Evolutionary conservation across 2,329 filamentous ascomycete species (phyloP), one percentile per base, ranked within the genome.

Genomic region (Apiospora aurea): DNA sequence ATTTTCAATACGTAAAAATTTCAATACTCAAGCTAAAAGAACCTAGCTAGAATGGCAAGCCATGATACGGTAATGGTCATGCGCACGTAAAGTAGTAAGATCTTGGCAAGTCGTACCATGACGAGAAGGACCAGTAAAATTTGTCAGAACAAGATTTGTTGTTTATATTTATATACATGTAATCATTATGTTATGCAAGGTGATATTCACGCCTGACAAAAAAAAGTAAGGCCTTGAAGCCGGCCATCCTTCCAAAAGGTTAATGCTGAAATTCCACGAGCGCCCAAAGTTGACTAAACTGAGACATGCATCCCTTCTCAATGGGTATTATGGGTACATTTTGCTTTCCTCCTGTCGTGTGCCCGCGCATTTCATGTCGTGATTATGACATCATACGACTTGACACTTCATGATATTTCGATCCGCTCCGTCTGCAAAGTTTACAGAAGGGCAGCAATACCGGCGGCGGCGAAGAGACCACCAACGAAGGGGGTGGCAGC

Each of bases 381-480:
- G 24, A 47, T 47, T 46, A 68, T 44, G 66, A 68, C 66, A 68
- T 68, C 66, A 29, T 68, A 41, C 29, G 18, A 11, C 24, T 41
- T 41, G 66, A 18, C 16, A 44, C 6, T 7, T 18, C 18, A 66
- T 24, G 46, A 14, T 29, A 3, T 67, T 14, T 43, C 38, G 10
- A 16, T 46, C 21, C 38, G 26, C 24, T 46, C 43, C 11, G 38
- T 5, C n/a, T 68, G 26, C 13, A 11, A 3, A 34, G 41, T 51
- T 69, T 69, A 69, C 68, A 69, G n/a, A 38, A 69, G 29, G 68
- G 68, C 68, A 41, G 68, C 68, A 43, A 57, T 43, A 26, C 46
- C 46, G 24, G 46, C 68, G 1, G 67, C 67, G 46, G 47, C 68
- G 29, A 69, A 53, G 34, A 69, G 68, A 24, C 68, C 68, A 41